Conservation (phyloP, 202 grass and related monocot genomes). For the Brachypodium distachyon region DNA sequence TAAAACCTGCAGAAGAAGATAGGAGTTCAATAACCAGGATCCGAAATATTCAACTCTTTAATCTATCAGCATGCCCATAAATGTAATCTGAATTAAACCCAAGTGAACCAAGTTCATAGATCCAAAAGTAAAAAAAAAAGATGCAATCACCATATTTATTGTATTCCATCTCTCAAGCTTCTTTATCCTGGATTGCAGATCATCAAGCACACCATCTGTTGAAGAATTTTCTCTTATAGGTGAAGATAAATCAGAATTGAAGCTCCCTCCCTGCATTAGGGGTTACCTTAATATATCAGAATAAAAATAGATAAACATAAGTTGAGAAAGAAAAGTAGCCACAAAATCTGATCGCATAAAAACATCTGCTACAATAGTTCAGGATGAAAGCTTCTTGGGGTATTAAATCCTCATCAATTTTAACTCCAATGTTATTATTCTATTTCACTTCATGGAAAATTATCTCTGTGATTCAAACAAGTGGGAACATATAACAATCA, state of each 20-base stretch:
- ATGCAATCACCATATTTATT: slow-evolving; percentile 71
- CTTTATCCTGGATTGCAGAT: slow-evolving; percentile 88
- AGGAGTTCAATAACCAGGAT: neutral
- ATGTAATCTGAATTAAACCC: slow-evolving; percentile 11
- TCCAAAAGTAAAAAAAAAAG: slow-evolving; percentile 21
- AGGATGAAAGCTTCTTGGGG: neutral
- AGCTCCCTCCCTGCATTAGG: slow-evolving; percentile 64
- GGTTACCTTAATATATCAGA: slow-evolving; percentile 17
- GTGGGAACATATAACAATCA: neutral
- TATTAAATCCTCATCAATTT: neutral
- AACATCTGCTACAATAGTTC: neutral
- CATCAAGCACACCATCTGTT: slow-evolving; percentile 69
- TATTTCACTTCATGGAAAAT: neutral
- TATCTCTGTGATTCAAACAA: neutral
- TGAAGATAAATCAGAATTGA: slow-evolving; percentile 51
- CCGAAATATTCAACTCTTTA: neutral
- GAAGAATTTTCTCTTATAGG: slow-evolving; percentile 51
- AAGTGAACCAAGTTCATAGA: neutral
- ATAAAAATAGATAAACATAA: slow-evolving; percentile 16
- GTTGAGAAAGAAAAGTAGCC: neutral
- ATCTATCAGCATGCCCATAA: neutral
- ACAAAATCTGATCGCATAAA: neutral
- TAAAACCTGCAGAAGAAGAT: slow-evolving; percentile 55
- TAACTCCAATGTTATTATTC: neutral
- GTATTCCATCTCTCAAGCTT: slow-evolving; percentile 96